A percentile compares a stretch with the other conserved stretches of the same genome.
Evolutionary conservation across 2,329 filamentous ascomycete species (phyloP).

Genomic region (Neonectria faginata): DNA sequence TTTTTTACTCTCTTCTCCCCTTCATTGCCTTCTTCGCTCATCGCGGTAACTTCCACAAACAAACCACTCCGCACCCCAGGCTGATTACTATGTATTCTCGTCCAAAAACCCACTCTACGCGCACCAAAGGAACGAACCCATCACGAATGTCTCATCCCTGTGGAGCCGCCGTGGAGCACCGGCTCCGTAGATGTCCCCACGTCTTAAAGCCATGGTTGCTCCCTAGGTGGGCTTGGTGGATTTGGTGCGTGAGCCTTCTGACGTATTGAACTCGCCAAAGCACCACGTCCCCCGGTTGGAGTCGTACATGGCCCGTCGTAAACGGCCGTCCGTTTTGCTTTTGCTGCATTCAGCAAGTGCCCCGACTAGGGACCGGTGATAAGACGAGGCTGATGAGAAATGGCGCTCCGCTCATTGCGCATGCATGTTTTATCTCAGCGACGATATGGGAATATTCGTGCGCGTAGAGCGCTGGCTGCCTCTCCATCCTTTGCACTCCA

Average conservation of each 20-base stretch:
- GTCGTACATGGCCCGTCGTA: neutral
- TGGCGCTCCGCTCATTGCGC: neutral
- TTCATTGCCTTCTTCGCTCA: neutral
- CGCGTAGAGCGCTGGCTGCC: neutral
- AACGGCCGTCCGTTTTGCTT: neutral
- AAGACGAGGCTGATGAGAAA: neutral
- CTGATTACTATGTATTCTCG: neutral
- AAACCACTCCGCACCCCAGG: neutral
- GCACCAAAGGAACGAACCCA: constrained; percentile 2
- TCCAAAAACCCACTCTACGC: neutral
- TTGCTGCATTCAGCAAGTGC: neutral
- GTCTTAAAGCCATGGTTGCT: neutral
- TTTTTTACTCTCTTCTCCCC: no score
- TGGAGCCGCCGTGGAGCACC: constrained; percentile 3
- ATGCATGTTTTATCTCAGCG: neutral
- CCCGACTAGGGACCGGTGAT: constrained; percentile 1
- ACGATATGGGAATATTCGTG: neutral
- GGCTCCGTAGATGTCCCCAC: neutral
- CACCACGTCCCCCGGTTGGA: neutral
- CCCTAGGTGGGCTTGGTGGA: neutral
- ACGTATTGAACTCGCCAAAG: neutral
- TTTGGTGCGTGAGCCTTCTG: neutral
- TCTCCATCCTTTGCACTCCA: no score
- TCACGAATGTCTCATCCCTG: constrained; percentile 6
- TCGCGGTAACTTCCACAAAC: neutral